Base-by-base conservation (phyloP, 176 grass and related monocot species). In the Raddia guianensis region DNA sequence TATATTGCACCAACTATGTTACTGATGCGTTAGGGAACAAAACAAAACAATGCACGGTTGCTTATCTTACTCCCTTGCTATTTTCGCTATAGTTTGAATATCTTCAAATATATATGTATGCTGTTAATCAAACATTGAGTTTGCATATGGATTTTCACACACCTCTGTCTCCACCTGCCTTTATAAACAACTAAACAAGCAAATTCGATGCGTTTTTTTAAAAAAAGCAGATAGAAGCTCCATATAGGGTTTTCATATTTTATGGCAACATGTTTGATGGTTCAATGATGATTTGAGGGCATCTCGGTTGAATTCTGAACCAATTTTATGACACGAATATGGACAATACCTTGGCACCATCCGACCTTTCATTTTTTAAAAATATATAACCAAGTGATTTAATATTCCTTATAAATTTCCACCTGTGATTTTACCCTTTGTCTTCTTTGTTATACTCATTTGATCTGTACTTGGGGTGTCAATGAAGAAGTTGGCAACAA, bases 51-150 rank as follows among this genome's bases (percentile, higher is more conserved):
- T 40, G 49, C 63, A 33, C 62, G 20, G 19, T 12, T 80, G 56
- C 47, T 80, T 51, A 61, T 54, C 77, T 76, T 70, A 51, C 70
- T 74, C 68, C 48, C 54, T 76, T 76, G 64, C 12, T 70, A 51
- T 57, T 80, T 4, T 67, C 12, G 14, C 19, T 32, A 20, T n/a
- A 58, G 60, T 72, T 18, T 72, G n/a, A 18, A 13, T 76, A 76
- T 57, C 2, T 49, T 12, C 60, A 73, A 5, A 66, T 16, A 12
- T 19, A 62, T 51, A 66, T 54, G 3, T 13, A 66, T 44, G 47
- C 46, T 44, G 9, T 74, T 59, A n/a, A n/a, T 58, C 8, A 12
- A 16, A 57, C 45, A 27, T 46, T 75, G 18, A 45, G 14, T 59
- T 6, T 47, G 6, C 53, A 46, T n/a, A 9, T 42, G 57, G 60